These are phyloP conservation scores for Entoloma clypeatum DNA, from an alignment of 1,284 basidiomycete genomes.

Conservation along the genomic window DNA sequence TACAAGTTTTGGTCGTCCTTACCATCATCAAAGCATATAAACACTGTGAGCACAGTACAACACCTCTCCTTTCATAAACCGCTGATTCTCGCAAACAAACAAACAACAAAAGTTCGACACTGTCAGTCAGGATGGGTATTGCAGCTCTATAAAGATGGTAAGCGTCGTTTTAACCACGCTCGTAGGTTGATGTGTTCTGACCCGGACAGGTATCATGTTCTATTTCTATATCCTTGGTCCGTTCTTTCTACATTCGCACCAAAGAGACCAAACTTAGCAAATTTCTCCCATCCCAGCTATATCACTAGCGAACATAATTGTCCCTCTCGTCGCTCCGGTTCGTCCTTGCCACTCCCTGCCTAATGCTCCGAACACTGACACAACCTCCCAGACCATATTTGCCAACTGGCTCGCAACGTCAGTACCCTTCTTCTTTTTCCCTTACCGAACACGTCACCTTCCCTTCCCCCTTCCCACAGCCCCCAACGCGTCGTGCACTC, in stretches of 20 bases:
- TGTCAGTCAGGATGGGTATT: slow-evolving; percentile 34
- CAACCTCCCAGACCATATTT: slow-evolving; percentile 21
- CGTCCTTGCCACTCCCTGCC: slow-evolving; percentile 8
- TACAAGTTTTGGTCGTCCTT: slow-evolving; percentile 28
- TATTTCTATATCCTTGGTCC: slow-evolving; percentile 38
- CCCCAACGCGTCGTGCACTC: slow-evolving; percentile 43
- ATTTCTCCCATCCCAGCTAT: slow-evolving; percentile 24
- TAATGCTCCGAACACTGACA: background rate
- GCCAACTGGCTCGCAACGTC: slow-evolving; percentile 41
- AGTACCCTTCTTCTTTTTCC: slow-evolving; percentile 9
- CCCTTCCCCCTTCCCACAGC: slow-evolving; percentile 17
- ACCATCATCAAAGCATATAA: slow-evolving; percentile 36
- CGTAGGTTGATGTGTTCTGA: background rate
- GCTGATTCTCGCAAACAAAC: too few relatives aligned
- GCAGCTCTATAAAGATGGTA: slow-evolving; percentile 41
- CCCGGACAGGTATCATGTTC: slow-evolving; percentile 34
- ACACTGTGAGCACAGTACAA: slow-evolving; percentile 34
- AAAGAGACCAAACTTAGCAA: background rate
- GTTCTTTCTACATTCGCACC: slow-evolving; percentile 11
- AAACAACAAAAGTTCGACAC: slow-evolving; percentile 34
- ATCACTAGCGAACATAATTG: slow-evolving; percentile 38
- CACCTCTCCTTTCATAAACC: too few relatives aligned
- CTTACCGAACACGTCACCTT: background rate
- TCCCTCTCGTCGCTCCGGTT: slow-evolving; percentile 36
- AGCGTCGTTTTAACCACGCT: slow-evolving; percentile 4